Base-by-base conservation (phyloP, 2,329 filamentous ascomycete species). In the Paraphaeosphaeria minitans region DNA sequence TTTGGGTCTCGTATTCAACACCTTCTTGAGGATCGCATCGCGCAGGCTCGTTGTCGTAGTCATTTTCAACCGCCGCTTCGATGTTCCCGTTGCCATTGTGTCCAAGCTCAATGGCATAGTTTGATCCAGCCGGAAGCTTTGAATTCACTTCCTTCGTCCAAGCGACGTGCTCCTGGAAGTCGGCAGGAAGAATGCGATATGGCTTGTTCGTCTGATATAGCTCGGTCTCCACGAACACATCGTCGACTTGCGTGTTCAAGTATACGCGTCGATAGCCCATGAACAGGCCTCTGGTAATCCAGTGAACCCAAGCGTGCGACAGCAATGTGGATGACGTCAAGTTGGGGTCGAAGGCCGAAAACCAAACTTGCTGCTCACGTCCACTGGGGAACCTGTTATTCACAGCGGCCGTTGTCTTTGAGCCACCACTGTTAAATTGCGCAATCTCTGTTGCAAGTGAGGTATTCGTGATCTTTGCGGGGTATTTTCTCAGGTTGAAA, bases 231-330 rank as follows among this genome's bases (percentile, higher is more conserved):
- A 88, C 76, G 62, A 86, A 83, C 72, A 87, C 82, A 62, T 88
- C 85, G 65, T 88, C 85, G 41, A 87, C 81, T 67, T 86, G 84
- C 33, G 83, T 82, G 71, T 78, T 82, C 33, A 86, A 71, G 62
- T 84, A 80, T 45, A 81, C 75, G 58, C 84, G 80, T 47, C 84
- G 81, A 62, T 82, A 81, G 16, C 84, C 84, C 8, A 81, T 75
- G 59, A 84, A 82, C 8, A 87, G 66, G 39, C 85, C 84, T 53
- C 83, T 80, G 3, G 85, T 87, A 35, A 85, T 71, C 85, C 84
- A 87, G 64, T 82, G 81, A 58, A 87, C 85, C 79, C 83, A 86
- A 13, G 84, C 80, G 71, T 87, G 85, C 69, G 86, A 84, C 35
- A 87, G 72, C 64, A 81, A 83, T 67, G 79, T 85, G 56, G 82